Base-by-base conservation (phyloP, 2,329 filamentous ascomycete species). In the Coniochaeta hoffmannii region DNA sequence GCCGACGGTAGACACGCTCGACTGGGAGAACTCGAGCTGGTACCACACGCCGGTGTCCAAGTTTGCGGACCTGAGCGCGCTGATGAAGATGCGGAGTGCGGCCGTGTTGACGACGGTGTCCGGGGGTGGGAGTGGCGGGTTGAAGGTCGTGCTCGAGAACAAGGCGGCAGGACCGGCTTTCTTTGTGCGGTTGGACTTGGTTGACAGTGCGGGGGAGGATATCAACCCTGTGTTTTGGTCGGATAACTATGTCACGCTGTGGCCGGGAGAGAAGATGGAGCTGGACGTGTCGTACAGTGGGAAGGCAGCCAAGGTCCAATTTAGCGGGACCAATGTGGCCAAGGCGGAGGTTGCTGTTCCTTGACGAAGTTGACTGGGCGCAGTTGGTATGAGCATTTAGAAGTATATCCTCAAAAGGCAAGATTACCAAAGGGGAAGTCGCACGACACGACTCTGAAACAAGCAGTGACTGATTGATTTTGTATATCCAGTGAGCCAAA, bases 231-330 rank as follows among this genome's bases (percentile, higher is more conserved):
- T 82, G 1, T 69, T 71, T 19, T 86, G 83, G 82, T 77, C 76
- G 1, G 82, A 86, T 58, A 86, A 86, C 57, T 86, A 86, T 58
- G 69, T 86, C 12, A 85, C 82, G 1, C 65, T 86, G 10, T 84
- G 78, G 73, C 81, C 82, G 0, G 66, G 69, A 1, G 83, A 86
- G 69, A 76, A 68, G 53, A 46, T 82, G 6, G 67, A 64, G 9
- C 19, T 80, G 52, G 61, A 62, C 1, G 71, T 76, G 7, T 56
- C 59, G 38, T 59, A 46, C 14, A 55, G 31, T 15, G 50, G 1
- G 53, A 49, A 56, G 41, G 54, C 56, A 2, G 41, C 32, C 7
- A 51, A 51, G 5, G 57, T 63, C 14, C 32, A 56, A 15, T 53
- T 62, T 10, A 30, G 32, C 6, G 63, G 63, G 1, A 62, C 54